A percentile compares a stretch with the other conserved stretches of the same genome.
These are phyloP conservation scores for Angomonas deanei DNA, from an alignment of 208 protist genomes.

Conservation along the genomic window DNA sequence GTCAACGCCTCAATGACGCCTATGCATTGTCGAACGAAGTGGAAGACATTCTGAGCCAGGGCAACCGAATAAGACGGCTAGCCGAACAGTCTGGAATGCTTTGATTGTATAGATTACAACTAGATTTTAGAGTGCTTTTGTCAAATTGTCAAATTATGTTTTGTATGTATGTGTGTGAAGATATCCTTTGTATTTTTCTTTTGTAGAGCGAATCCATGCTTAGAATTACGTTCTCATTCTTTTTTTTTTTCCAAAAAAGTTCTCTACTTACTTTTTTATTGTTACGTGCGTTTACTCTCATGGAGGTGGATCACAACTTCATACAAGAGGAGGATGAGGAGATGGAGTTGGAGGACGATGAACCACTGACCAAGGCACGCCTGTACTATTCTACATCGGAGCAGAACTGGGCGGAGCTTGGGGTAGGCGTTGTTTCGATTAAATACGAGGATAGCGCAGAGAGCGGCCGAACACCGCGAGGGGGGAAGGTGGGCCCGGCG, in stretches of 20 bases:
- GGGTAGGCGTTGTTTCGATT: conserved; percentile 41
- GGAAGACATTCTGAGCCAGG: conserved; percentile 44
- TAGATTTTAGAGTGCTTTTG: too few relatives aligned
- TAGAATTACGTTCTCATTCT: too few relatives aligned
- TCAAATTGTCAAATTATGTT: too few relatives aligned
- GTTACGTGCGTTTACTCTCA: too few relatives aligned
- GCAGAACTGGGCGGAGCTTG: conserved; percentile 59
- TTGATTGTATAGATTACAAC: neutral
- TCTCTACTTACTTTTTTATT: too few relatives aligned
- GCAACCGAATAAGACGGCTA: neutral
- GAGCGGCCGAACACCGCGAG: conserved; percentile 8
- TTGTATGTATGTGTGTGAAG: too few relatives aligned
- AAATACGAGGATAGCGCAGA: neutral
- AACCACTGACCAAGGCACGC: conserved; percentile 65
- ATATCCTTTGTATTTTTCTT: too few relatives aligned
- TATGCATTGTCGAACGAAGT: conserved; percentile 26
- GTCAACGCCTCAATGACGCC: conserved; percentile 20
- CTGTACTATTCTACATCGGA: conserved; percentile 55
- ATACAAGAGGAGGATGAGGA: neutral
- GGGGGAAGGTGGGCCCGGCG: conserved; percentile 12
- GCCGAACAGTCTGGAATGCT: neutral
- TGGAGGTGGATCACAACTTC: neutral
- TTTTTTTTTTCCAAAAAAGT: too few relatives aligned
- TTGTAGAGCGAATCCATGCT: too few relatives aligned
- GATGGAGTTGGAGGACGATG: conserved; percentile 3